Conservation (phyloP, 129 eudicot species). For the Lactuca saligna region DNA sequence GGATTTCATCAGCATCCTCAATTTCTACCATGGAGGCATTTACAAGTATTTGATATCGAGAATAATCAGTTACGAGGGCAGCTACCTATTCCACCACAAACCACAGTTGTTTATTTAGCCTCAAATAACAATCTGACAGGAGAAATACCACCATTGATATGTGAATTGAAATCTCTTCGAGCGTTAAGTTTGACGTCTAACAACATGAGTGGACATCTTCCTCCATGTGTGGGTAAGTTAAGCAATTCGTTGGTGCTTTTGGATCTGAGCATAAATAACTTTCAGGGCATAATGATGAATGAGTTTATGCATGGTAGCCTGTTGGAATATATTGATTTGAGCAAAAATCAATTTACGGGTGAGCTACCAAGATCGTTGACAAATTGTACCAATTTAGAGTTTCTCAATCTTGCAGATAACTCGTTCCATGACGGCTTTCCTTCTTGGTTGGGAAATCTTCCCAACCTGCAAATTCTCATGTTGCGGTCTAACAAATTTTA, state of each 20-base stretch:
- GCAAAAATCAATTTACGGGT: neutral
- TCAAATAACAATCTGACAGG: slow-evolving; percentile 13
- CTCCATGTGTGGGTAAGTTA: neutral
- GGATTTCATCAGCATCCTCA: slow-evolving; percentile 5
- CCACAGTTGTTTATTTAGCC: neutral
- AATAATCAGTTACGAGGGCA: neutral
- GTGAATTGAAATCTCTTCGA: slow-evolving; percentile 15
- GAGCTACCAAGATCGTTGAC: neutral
- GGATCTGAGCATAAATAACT: neutral
- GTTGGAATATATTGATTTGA: neutral
- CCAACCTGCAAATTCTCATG: neutral
- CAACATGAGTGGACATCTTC: neutral
- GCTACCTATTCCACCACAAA: slow-evolving; percentile 22
- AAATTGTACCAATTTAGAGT: neutral
- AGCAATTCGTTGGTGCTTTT: neutral
- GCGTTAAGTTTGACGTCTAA: neutral
- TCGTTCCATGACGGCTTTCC: neutral
- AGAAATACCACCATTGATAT: slow-evolving; percentile 9
- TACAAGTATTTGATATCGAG: neutral
- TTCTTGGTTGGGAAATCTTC: neutral
- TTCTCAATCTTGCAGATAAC: neutral
- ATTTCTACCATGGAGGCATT: slow-evolving; percentile 14
- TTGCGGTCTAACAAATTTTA: neutral
- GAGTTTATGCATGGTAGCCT: neutral
- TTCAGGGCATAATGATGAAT: neutral